phyloP scores from a whole-genome alignment of 225 moss, liverwort and hornwort genomes.

The Anthoceros angustus region DNA sequence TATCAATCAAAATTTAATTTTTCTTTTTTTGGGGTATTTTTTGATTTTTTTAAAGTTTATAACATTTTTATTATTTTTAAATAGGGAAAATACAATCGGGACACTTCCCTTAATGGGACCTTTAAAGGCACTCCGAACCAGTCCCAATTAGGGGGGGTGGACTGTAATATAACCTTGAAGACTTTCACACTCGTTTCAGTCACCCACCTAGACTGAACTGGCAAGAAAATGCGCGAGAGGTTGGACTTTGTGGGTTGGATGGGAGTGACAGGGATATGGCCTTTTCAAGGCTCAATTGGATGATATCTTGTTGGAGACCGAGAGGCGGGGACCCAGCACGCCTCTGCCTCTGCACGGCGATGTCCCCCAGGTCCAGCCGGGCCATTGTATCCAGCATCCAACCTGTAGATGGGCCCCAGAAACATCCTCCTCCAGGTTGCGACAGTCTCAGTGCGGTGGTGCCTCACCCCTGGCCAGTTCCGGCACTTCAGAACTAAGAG shows the following conservation, averaged over 20 bases:
- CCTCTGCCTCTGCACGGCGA: not conserved
- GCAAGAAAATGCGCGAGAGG: not conserved
- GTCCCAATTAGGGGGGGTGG: no score
- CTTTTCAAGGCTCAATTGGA: conserved; percentile 1
- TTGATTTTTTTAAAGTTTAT: no score
- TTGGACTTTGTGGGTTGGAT: not conserved
- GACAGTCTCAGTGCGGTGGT: not conserved
- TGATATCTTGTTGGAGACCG: not conserved
- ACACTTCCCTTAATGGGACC: no score
- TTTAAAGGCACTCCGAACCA: no score
- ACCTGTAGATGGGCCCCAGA: not conserved
- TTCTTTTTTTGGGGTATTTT: no score
- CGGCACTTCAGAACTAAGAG: not conserved
- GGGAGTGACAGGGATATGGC: not conserved
- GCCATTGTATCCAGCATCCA: not conserved
- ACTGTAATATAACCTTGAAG: no score
- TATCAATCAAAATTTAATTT: no score
- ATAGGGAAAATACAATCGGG: no score
- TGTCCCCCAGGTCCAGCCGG: not conserved
- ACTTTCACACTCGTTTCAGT: not conserved
- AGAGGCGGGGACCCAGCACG: not conserved
- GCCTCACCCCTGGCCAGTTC: not conserved
- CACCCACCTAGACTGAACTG: not conserved
- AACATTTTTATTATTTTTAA: no score
- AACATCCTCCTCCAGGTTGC: not conserved